Conservation (phyloP, 805 yeast species). For the Wickerhamiella lipophila region DNA sequence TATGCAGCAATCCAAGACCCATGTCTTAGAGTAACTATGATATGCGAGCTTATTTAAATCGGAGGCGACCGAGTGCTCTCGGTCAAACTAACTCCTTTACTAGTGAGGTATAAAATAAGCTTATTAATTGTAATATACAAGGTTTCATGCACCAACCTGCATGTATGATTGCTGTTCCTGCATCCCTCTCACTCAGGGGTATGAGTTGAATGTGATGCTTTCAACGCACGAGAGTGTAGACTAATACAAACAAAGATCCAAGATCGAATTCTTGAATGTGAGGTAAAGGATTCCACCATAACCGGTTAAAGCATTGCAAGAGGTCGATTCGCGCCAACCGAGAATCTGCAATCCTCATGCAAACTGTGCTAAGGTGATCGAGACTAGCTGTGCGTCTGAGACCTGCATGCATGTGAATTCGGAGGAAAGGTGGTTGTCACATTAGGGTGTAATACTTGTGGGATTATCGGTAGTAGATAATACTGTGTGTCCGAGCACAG, state of each 20-base stretch:
- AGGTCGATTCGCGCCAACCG: background rate
- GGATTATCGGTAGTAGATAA: background rate
- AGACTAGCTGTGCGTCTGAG: constrained; percentile 6
- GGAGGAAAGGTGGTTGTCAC: background rate
- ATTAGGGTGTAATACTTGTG: background rate
- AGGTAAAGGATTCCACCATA: background rate
- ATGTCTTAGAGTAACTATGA: background rate
- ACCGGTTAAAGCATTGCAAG: background rate
- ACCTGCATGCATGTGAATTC: constrained; percentile 2
- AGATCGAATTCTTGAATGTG: background rate
- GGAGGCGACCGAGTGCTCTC: background rate
- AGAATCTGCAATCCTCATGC: constrained; percentile 1
- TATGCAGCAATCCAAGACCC: background rate
- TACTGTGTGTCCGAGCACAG: constrained; percentile 4
- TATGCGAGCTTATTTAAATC: background rate
- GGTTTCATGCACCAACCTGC: background rate
- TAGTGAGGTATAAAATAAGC: background rate
- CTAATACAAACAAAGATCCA: background rate
- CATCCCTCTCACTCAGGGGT: constrained; percentile 3
- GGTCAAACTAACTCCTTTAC: background rate
- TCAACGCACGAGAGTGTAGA: background rate
- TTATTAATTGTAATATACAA: background rate
- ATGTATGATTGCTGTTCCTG: constrained; percentile 2
- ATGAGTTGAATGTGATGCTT: background rate
- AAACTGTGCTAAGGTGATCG: background rate